Evolutionary conservation across 108 stramenopile genomes (phyloP).

Genomic region (Epithemia pelagica): DNA sequence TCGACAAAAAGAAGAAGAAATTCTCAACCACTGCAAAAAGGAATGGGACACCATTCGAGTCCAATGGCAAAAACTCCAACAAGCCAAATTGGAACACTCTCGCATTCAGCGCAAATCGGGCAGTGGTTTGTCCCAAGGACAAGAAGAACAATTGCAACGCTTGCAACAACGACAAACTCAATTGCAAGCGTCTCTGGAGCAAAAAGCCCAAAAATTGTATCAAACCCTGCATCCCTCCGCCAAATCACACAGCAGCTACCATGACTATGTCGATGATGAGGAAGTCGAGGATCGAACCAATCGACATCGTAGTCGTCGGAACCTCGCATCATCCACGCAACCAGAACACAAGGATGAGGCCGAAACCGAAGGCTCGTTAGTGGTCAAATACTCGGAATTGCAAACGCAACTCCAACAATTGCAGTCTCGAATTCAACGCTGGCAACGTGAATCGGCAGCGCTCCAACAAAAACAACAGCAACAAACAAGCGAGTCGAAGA

Average conservation of each 20-base stretch:
- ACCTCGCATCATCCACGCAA: no score
- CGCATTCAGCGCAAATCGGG: conserved; percentile 50
- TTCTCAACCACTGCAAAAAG: conserved; percentile 50
- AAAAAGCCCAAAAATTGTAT: conserved; percentile 34
- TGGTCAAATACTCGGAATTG: conserved; percentile 29
- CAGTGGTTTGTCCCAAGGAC: conserved; percentile 55
- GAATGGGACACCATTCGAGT: conserved; percentile 40
- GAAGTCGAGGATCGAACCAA: conserved; percentile 16
- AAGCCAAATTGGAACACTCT: conserved; percentile 1
- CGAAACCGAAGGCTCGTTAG: conserved; percentile 34
- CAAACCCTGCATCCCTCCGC: no score
- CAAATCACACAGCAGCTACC: background rate
- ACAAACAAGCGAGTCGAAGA: background rate
- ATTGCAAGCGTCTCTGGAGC: conserved; percentile 31
- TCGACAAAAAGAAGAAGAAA: conserved; percentile 9
- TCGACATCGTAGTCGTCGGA: no score
- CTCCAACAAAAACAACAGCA: background rate
- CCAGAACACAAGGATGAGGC: conserved; percentile 7
- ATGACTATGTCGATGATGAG: conserved; percentile 3
- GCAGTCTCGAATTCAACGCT: background rate
- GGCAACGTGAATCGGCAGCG: no score
- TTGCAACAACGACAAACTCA: conserved; percentile 39
- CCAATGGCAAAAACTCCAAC: conserved; percentile 43
- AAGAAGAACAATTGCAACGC: conserved; percentile 47
- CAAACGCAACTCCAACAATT: conserved; percentile 4